phyloP scores from a whole-genome alignment of 768 basidiomycete genomes.

The Sistotremastrum niveocremeum region DNA sequence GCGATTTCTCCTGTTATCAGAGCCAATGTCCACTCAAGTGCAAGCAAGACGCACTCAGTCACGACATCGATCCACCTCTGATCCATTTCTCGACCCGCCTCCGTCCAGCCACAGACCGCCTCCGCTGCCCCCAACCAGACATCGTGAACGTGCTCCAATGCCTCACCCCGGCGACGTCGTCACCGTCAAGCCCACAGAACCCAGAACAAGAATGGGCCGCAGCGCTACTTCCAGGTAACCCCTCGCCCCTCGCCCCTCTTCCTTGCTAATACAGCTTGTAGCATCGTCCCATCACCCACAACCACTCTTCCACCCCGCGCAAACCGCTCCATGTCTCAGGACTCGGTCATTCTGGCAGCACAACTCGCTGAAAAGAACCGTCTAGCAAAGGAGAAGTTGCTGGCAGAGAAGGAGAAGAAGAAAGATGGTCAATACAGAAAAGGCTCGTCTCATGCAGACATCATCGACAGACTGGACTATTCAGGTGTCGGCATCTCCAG shows the following conservation, averaged over 20 bases:
- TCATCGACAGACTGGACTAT: slow-evolving; percentile 80
- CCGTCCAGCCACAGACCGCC: slow-evolving; percentile 16
- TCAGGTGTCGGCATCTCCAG: slow-evolving; percentile 67
- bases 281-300: slow-evolving; percentile 4
- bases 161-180: slow-evolving; percentile 45
- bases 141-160: slow-evolving; percentile 18
- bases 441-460: slow-evolving; percentile 72
- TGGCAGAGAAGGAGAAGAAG: too few species aligned
- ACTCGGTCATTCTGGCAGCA: slow-evolving; percentile 27
- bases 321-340: slow-evolving; percentile 38
- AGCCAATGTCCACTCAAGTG: too few species aligned
- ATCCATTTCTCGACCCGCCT: slow-evolving; percentile 36
- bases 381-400: slow-evolving; percentile 34
- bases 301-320: slow-evolving; percentile 12
- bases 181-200: slow-evolving; percentile 32
- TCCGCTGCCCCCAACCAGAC: slow-evolving; percentile 20
- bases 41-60: slow-evolving; percentile 9
- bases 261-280: slow-evolving; percentile 5
- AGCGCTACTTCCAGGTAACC: slow-evolving; percentile 42
- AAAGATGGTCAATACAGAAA: slow-evolving; percentile 29
- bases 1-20: too few species aligned
- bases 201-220: slow-evolving; percentile 37
- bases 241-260: slow-evolving; percentile 15
- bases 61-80: slow-evolving; percentile 34
- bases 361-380: slow-evolving; percentile 28